Evolutionary conservation across 2,329 filamentous ascomycete genomes (phyloP).

Genomic region (Aspergillus fischeri): DNA sequence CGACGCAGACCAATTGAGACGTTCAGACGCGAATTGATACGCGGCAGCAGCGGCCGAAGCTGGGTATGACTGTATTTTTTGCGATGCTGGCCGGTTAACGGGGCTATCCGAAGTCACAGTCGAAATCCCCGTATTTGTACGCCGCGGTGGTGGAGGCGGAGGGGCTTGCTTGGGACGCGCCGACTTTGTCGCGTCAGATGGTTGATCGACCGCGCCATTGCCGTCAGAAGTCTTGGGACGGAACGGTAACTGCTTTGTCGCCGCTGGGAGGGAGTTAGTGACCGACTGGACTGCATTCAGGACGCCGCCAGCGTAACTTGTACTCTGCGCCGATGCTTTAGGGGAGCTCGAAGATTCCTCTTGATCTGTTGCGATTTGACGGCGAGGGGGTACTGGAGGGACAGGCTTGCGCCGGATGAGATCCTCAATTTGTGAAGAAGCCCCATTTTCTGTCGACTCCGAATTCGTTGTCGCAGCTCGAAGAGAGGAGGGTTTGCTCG

Average conservation of each 20-base stretch:
- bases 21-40: constrained; percentile 29
- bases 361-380: constrained; percentile 17
- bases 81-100: constrained; percentile 12
- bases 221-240: constrained; percentile 3
- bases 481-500: constrained; percentile 42
- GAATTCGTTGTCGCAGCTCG: constrained; percentile 30
- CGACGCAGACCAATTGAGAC: constrained; percentile 20
- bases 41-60: constrained; percentile 24
- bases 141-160: constrained; percentile 29
- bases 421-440: constrained; percentile 14
- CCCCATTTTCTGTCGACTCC: constrained; percentile 11
- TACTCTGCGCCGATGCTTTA: neutral
- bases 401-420: constrained; percentile 30
- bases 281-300: constrained; percentile 14
- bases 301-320: constrained; percentile 12
- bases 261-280: constrained; percentile 16
- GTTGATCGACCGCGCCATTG: constrained; percentile 1
- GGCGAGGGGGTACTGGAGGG: constrained; percentile 38
- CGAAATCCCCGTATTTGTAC: constrained; percentile 26
- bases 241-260: constrained; percentile 8
- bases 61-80: constrained; percentile 24
- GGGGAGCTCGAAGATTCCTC: constrained; percentile 9
- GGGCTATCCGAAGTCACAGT: constrained; percentile 6
- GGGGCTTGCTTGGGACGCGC: constrained; percentile 25
- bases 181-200: constrained; percentile 1